Evolutionary conservation across 768 basidiomycete species (phyloP).

Genomic region (Strobilomyces dryophilus): DNA sequence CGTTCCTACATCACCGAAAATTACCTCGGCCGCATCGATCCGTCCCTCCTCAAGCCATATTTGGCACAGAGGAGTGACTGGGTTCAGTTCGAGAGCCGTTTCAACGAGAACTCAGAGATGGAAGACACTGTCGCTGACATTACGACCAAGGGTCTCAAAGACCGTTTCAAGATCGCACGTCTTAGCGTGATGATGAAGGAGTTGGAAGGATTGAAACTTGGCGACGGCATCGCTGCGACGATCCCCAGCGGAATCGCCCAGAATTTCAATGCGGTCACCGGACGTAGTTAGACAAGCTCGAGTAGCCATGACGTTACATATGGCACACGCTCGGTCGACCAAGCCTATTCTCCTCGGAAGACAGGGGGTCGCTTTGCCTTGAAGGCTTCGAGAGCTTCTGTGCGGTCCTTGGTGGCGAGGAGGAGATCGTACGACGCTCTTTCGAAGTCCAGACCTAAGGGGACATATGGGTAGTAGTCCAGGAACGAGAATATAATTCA

Average conservation of each 20-base stretch:
- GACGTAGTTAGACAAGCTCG: constrained; percentile 38
- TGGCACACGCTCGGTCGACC: background rate
- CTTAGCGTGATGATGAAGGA: constrained; percentile 88
- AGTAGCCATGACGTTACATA: background rate
- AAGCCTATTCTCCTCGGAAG: constrained; percentile 70
- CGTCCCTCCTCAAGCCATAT: constrained; percentile 83
- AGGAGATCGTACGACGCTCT: constrained; percentile 80
- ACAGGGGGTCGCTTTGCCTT: constrained; percentile 74
- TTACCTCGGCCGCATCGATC: constrained; percentile 89
- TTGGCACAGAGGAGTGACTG: constrained; percentile 89
- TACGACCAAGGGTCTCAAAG: constrained; percentile 46
- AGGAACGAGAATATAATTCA: background rate
- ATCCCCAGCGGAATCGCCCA: constrained; percentile 56
- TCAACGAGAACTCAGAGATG: constrained; percentile 54
- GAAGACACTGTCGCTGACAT: constrained; percentile 40
- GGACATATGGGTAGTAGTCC: background rate
- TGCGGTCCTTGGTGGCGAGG: constrained; percentile 67
- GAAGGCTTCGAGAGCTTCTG: constrained; percentile 85
- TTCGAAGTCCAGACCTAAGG: constrained; percentile 85
- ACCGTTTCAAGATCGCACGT: constrained; percentile 59
- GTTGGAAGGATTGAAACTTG: constrained; percentile 59
- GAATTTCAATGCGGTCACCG: constrained; percentile 43
- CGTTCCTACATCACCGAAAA: constrained; percentile 94
- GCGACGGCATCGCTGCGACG: constrained; percentile 55
- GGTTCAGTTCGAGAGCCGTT: constrained; percentile 77